Base-by-base conservation (phyloP, 2,329 filamentous ascomycete genomes). In the Fusarium siculi region DNA sequence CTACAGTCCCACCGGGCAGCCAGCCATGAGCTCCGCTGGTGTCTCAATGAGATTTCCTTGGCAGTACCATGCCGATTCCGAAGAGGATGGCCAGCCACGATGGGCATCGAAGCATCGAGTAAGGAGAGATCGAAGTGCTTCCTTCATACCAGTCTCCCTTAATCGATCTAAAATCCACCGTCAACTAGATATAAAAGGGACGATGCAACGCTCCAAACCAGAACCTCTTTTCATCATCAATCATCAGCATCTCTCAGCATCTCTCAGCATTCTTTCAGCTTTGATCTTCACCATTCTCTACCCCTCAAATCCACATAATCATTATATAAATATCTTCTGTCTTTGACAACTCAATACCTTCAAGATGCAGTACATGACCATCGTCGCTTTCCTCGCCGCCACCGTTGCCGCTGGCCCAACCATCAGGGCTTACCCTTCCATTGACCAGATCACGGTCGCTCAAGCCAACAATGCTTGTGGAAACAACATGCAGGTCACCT, bases 281-380 rank as follows among this genome's bases (percentile, higher is more conserved):
- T n/a, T 43, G 5, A 43, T 21, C 32, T 32, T 47, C 9, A 32
- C 46, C 7, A 23, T 16, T 11, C 23, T 14, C 9, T 5, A 47
- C 23, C 11, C n/a, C 18, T 37, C 19, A 36, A 36, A 47, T 15
- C 18, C 10, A 23, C 16, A 19, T 18, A 30, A 7, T 8, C 30
- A 7, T 57, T 57, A 18, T 36, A 28, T 47, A 47, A 3, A 3
- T n/a, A 34, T 47, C 7, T 36, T 34, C 18, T 18, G 54, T 28
- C 40, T 28, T n/a, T 9, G 40, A 55, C 37, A 55, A 36, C 9
- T 6, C 40, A 16, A 57, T 23, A 21, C 12, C 39, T 60, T 43
- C 60, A 63, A 63, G 21, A 63, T 63, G 60, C 60, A 63, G 8
- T 34, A 37, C 43, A 16, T 40, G 8, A 50, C 61, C 44, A 60